Conservation (phyloP, 2,329 filamentous ascomycete genomes). For the Juglanconis oblonga region DNA sequence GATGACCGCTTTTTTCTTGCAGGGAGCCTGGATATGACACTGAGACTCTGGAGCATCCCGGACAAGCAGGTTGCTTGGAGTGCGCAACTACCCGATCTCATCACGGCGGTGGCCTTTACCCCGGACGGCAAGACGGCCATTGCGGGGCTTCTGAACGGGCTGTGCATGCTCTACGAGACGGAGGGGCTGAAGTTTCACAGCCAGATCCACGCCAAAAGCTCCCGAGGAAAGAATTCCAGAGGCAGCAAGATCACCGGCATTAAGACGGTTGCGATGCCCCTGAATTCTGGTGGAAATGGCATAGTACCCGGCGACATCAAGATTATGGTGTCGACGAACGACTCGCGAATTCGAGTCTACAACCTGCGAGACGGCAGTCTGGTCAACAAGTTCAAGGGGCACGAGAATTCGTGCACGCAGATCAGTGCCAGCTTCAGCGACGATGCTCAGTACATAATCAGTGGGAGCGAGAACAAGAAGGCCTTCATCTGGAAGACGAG, state of each 20-base stretch:
- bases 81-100: constrained; percentile 75
- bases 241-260: constrained; percentile 98
- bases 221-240: constrained; percentile 88
- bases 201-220: constrained; percentile 90
- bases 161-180: constrained; percentile 90
- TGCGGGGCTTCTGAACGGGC: constrained; percentile 79
- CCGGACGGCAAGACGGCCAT: constrained; percentile 89
- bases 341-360: constrained; percentile 88
- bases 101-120: constrained; percentile 90
- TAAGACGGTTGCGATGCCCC: constrained; percentile 64
- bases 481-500: constrained; percentile 84
- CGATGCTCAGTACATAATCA: constrained; percentile 81
- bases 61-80: constrained; percentile 90
- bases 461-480: constrained; percentile 87
- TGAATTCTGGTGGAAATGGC: constrained; percentile 25
- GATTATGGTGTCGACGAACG: constrained; percentile 88
- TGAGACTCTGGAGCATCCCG: constrained; percentile 94
- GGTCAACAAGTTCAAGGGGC: constrained; percentile 86
- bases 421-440: constrained; percentile 88
- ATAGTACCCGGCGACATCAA: constrained; percentile 65
- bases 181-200: constrained; percentile 81
- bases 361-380: constrained; percentile 80
- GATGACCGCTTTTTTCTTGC: constrained; percentile 97
- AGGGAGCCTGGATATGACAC: constrained; percentile 82
- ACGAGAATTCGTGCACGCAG: constrained; percentile 86